Base-by-base conservation (phyloP, 139 green algal species). In the Chlamydomonas sphaeroides region DNA sequence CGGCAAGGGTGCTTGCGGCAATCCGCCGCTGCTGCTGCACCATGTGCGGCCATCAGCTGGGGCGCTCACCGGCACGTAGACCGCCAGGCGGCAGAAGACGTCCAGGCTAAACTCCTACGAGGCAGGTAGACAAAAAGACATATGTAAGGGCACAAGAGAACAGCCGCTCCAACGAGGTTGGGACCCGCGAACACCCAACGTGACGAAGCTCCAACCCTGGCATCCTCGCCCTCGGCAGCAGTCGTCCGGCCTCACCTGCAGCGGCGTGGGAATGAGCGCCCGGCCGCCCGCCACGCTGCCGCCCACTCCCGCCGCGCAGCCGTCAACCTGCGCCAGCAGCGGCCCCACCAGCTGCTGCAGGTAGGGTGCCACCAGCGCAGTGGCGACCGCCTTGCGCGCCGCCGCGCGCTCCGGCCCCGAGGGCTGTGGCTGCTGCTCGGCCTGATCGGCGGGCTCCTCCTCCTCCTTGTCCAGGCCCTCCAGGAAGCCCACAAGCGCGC, bases 401-500 rank as follows among this genome's bases (percentile, higher is more conserved):
- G 32, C 69, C 4, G 35, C 35, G 7, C 5, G 26, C 18, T 10
- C 65, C 10, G 33, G 21, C 15, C 21, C n/a, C n/a, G n/a, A n/a
- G n/a, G n/a, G n/a, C n/a, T n/a, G n/a, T n/a, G n/a, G n/a, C 35
- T 65, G 59, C 28, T 65, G 25, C 59, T 65, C 28, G 20, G 11
- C 14, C 57, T 41, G 11, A 39, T 38, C 72, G 96, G 53, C 93
- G 68, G 94, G 83, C 81, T 90, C 88, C 80, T 94, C 91, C 38
- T 88, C 88, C 25, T 90, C 79, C 90, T 98, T 93, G 68, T 98
- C 91, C 74, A 99, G 91, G 56, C 85, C 87, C 90, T 99, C 97
- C 36, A 88, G 92, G 90, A 99, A 99, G 93, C 99, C 99, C 56
- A 99, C 95, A 20, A 98, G 86, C 1, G 96, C 97, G 20, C 95